Conservation (phyloP, 1,284 basidiomycete genomes). For the Microstroma glucosiphilum region DNA sequence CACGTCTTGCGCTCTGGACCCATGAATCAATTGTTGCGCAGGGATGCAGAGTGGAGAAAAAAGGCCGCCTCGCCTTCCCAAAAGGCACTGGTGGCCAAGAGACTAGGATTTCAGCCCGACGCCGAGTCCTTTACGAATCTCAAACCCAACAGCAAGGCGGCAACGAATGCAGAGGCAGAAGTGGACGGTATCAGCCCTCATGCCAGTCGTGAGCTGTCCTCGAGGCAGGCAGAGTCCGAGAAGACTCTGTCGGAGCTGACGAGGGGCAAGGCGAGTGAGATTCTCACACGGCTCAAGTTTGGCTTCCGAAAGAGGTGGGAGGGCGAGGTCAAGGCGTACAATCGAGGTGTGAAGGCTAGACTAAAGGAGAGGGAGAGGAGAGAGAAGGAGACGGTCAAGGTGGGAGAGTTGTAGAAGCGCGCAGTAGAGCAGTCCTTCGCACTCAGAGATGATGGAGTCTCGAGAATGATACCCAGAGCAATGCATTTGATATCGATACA, state of each 20-base stretch:
- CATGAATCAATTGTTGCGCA: conserved; percentile 22
- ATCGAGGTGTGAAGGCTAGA: conserved; percentile 17
- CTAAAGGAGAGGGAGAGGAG: conserved; percentile 23
- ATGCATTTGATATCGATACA: too few relatives aligned
- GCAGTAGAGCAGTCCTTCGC: too few relatives aligned
- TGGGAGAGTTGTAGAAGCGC: conserved; percentile 16
- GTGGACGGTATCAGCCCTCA: conserved; percentile 48
- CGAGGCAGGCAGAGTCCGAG: background rate
- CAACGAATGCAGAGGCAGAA: background rate
- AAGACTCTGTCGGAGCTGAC: conserved; percentile 18
- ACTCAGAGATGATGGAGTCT: too few relatives aligned
- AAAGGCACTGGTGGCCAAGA: conserved; percentile 60
- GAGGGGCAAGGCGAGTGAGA: conserved; percentile 32
- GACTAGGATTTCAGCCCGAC: conserved; percentile 50
- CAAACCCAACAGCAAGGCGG: too few relatives aligned
- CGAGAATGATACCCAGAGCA: too few relatives aligned
- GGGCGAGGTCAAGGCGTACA: conserved; percentile 22
- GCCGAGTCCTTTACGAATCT: background rate
- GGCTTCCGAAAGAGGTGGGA: conserved; percentile 32
- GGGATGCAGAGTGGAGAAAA: conserved; percentile 65
- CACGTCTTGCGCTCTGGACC: conserved; percentile 56
- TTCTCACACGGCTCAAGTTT: conserved; percentile 29
- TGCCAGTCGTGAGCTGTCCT: background rate
- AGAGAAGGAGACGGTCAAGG: conserved; percentile 24
- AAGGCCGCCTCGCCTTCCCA: conserved; percentile 65